Base-by-base conservation (phyloP, 345 rosid species). In the Melastoma malabathricum region DNA sequence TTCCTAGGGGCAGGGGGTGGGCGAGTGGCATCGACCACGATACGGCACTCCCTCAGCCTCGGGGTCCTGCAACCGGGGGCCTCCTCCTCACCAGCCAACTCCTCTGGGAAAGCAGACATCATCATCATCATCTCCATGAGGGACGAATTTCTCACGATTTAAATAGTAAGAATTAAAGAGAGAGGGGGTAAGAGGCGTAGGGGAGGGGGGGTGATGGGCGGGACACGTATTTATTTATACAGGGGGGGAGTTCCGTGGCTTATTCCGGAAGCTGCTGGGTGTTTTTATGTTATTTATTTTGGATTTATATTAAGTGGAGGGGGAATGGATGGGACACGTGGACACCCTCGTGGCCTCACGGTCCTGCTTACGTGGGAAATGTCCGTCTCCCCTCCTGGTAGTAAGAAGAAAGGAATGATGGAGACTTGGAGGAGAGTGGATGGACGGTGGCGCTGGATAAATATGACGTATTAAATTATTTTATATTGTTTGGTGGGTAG, bases 1-100 rank as follows among this genome's bases (percentile, higher is more conserved):
- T 74, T 86, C 70, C 58, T 77, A 15, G 88, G 75, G 2, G 63
- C 53, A 0, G 89, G 75, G 0, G 92, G 86, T 0, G 89, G 92
- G 58, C 79, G 76, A 22, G 62, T 61, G 13, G 60, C 51, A 10
- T 54, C 39, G 9, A 61, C 68, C 53, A 72, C 75, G 19, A 73
- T 76, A 17, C 55, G 62, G 48, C 64, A 73, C 1, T 58, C 76
- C 3, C 60, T 61, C 55, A 62, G 72, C 39, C 64, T 75, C 15
- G 95, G 95, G 7, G 89, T 86, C 52, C 50, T 70, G 57, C 79
- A 83, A 22, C 25, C 25, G 25, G 25, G 4, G 27, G 56, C 78
- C 50, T 70, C 75, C 1, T 59, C 68, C 14, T 43, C 45, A 10
- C 4, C 20, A 2, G 29, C 17, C 13, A 16, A 3, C n/a, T 16